A percentile compares a stretch with the other conserved stretches of the same genome.
phyloP scores from a whole-genome alignment of 2,329 filamentous ascomycete genomes.

The Coniochaeta ligniaria region DNA sequence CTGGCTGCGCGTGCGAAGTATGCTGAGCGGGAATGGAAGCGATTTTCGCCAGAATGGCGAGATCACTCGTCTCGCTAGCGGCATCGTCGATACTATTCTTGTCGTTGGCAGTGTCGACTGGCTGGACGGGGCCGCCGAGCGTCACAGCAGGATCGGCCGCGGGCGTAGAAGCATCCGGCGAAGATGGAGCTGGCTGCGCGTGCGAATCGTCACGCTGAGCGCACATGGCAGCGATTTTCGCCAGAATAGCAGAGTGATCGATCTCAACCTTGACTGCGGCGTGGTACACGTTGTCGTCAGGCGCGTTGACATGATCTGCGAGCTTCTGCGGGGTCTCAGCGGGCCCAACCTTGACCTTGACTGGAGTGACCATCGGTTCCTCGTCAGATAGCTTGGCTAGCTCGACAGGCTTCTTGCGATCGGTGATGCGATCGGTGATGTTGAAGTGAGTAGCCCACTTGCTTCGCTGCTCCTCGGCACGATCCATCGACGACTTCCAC shows the following conservation, averaged over 20 bases:
- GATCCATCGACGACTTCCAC: not conserved
- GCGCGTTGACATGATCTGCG: not conserved
- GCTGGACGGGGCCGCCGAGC: not conserved
- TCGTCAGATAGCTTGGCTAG: not conserved
- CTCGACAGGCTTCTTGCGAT: not conserved
- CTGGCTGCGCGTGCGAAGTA: not conserved
- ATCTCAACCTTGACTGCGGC: not conserved
- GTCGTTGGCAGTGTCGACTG: not conserved
- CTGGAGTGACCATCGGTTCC: not conserved
- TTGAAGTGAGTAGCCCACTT: not conserved
- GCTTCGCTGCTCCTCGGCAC: not conserved
- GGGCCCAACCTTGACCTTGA: not conserved
- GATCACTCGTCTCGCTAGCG: not conserved
- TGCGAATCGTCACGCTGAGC: not conserved
- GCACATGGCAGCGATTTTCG: not conserved
- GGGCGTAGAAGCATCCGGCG: not conserved
- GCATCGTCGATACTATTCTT: not conserved
- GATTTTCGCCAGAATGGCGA: not conserved
- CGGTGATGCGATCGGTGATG: not conserved
- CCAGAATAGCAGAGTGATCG: not conserved
- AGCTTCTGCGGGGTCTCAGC: not conserved
- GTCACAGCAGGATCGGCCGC: not conserved
- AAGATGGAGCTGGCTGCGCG: not conserved
- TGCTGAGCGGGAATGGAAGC: not conserved
- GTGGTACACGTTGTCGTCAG: not conserved